Evolutionary conservation across 2,329 filamentous ascomycete species (phyloP), one percentile per base, ranked within the genome.

Genomic region (Trichoderma guizhouense): DNA sequence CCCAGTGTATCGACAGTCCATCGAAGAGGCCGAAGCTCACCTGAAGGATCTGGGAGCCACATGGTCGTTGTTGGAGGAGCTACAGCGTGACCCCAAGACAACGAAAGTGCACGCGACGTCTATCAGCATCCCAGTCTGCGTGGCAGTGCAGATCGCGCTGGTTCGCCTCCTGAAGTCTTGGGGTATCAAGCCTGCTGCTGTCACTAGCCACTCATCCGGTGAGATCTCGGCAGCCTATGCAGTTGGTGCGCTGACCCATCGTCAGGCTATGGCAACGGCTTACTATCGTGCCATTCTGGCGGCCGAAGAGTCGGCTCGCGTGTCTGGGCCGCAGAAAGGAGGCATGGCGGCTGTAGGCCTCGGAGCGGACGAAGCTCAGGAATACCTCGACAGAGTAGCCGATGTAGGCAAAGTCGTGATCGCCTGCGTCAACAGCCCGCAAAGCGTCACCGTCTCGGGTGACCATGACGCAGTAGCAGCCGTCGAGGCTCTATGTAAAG

Each of bases 381-480:
- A 72, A 26, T 71, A 64, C 14, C 51, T 69, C 3, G 15, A 39
- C 0, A 32, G 47, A 5, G 32, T 57, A 3, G 63, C 73, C 5
- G 68, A 74, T 55, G 26, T 57, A 1, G 80, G 77, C 0, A 74
- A 71, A 3, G 32, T 78, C 3, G 66, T 61, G 18, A 73, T 81
- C 1, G 79, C 79, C 0, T 78, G 77, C 1, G 73, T 72, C 18
- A 79, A 79, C 65, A 73, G 74, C 1, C 72, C 74, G 0, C 9
- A 72, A 1, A 77, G 75, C 21, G 63, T 76, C 3, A 79, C 80
- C 0, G 39, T 81, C 1, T 80, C 79, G 0, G 81, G 81, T 2
- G 79, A 81, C 26, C 61, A 36, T 0, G 74, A 76, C 2, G 77
- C 76, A 0, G 74, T 82, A 11, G 60, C 74, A 1, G 69, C 78